These are phyloP conservation scores for Neurospora sublineolata DNA, from an alignment of 495 filamentous ascomycete genomes.

Conservation along the genomic window DNA sequence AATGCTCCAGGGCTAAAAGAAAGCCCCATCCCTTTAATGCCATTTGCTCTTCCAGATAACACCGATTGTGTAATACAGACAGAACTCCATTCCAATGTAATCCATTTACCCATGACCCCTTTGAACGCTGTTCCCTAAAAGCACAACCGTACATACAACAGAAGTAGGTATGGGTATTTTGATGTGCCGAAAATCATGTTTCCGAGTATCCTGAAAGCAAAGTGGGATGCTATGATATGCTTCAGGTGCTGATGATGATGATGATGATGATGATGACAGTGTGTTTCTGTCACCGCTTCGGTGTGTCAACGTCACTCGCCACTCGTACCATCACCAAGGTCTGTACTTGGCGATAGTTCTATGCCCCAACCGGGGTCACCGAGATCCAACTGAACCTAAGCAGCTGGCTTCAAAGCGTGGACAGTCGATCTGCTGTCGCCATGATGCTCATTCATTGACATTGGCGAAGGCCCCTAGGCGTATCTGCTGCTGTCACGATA, in stretches of 20 bases:
- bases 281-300: background rate
- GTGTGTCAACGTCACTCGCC: background rate
- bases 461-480: conserved; percentile 14
- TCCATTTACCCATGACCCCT: background rate
- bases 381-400: background rate
- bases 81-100: conserved; percentile 1
- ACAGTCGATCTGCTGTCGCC: background rate
- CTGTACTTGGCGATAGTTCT: background rate
- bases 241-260: background rate
- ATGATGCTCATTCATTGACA: background rate
- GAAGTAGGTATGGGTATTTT: background rate
- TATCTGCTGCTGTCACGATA: conserved; percentile 31
- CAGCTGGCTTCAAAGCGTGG: conserved; percentile 1
- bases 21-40: background rate
- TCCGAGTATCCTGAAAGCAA: conserved; percentile 18
- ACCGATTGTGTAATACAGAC: background rate
- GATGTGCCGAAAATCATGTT: conserved; percentile 1
- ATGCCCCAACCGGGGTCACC: background rate
- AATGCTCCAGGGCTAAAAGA: background rate
- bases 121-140: background rate
- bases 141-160: background rate
- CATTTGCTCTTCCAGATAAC: background rate
- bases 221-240: conserved; percentile 8
- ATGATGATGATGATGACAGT: background rate
- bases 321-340: background rate